Evolutionary conservation across 1,284 basidiomycete species (phyloP), one percentile per base, ranked within the genome.

Genomic region (Sporisorium exsertum): DNA sequence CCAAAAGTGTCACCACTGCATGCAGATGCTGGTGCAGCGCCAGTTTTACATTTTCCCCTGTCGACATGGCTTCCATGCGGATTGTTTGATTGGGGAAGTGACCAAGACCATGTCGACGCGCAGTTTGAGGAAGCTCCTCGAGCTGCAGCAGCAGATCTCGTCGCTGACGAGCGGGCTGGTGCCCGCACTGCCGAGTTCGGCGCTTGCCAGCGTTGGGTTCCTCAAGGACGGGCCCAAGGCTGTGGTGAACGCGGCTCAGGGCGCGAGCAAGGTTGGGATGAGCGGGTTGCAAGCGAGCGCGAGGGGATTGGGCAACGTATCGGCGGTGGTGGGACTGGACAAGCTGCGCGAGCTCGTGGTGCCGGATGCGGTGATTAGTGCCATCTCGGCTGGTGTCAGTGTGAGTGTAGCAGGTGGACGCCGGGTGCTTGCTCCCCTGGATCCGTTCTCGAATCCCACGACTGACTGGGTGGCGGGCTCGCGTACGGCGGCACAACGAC

Each of bases 11-110:
- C 91, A 92, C 26, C 88, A 90, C 45, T 99, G 97, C 86, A 89
- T 89, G 15, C 88, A 90, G 68, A 88, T 90, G 42, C 88, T 99
- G 58, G 87, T 97, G 54, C 92, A 91, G 29, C 88, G 97, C 64
- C 95, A 97, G 84, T 98, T 98, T 86, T 99, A 99, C 87, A 93
- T 97, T 52, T 99, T 99, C 88, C 95, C 95, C 12, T 99, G 97
- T 86, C 93, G 95, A 80, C 95, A 97, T 84, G 91, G 91, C 12
- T 97, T 85, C 72, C 85, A 86, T 54, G 84, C 81, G 5, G 86
- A 86, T 62, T 86, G 85, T 52, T 65, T 86, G 45, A 82, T 86
- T 24, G 69, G 78, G 5, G 72, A 83, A 50, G 82, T 82, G 59
- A 84, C 83, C 26, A 73, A 70, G 62, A 76, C 73, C 43, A 78